Evolutionary conservation across 257 asterid species (phyloP).

Genomic region (Lantana camara): DNA sequence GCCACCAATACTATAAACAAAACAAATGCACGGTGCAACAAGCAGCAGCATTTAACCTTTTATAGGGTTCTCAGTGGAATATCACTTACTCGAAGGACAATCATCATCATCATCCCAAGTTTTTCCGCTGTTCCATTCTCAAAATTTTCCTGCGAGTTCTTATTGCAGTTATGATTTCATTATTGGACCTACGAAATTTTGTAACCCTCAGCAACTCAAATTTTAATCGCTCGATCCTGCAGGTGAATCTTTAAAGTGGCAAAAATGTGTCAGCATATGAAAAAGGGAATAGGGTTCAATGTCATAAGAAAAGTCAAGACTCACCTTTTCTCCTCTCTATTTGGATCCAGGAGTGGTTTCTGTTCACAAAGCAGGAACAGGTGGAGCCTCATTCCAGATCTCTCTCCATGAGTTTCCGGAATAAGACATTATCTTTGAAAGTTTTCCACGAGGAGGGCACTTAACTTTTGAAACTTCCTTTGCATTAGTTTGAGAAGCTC

Average conservation of each 20-base stretch:
- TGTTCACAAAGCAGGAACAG: slow-evolving; percentile 71
- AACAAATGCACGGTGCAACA: too few relatives aligned
- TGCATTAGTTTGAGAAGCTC: slow-evolving; percentile 37
- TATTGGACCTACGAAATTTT: not conserved
- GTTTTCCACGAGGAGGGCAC: slow-evolving; percentile 96
- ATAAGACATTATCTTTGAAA: slow-evolving; percentile 91
- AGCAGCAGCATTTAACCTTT: too few relatives aligned
- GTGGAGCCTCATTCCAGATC: slow-evolving; percentile 75
- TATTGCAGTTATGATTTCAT: not conserved
- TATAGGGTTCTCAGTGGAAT: too few relatives aligned
- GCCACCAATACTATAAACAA: too few relatives aligned
- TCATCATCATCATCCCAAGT: too few relatives aligned
- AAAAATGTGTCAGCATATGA: not conserved
- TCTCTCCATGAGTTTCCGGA: slow-evolving; percentile 84
- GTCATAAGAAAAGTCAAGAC: not conserved
- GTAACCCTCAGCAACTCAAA: not conserved
- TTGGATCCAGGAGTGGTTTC: too few relatives aligned
- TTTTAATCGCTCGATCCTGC: not conserved
- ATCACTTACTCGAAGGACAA: too few relatives aligned
- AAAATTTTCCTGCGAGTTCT: too few relatives aligned
- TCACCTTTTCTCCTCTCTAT: slow-evolving; percentile 99
- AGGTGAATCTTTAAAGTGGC: not conserved
- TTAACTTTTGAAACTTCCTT: slow-evolving; percentile 27
- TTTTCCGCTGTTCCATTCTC: too few relatives aligned
- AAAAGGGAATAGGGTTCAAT: slow-evolving; percentile 7